Evolutionary conservation across 805 yeast genomes (phyloP), one percentile per base, ranked within the genome.

Genomic region (Jamesozyma jinghongensis): DNA sequence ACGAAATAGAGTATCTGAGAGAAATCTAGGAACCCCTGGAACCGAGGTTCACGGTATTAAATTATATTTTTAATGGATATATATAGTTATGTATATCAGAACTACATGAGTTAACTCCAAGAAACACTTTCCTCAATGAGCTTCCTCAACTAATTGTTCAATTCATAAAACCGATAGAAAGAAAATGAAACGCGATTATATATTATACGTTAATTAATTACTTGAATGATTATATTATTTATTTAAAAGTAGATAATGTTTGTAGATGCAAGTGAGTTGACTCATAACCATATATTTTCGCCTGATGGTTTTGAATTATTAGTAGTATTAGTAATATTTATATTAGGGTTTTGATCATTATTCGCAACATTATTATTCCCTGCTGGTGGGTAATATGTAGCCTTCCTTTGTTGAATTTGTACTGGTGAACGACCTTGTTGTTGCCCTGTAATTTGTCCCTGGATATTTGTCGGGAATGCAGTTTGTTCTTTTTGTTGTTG

Each of bases 281-380:
- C 10, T 38, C 46, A 52, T 46, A 57, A 52, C 50, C 54, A 49
- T 32, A 52, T 49, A 46, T 50, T 49, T 34, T 53, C 58, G 29
- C 57, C 59, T 19, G 52, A 43, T 31, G 54, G 47, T 46, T 50
- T 48, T 36, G 46, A 22, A 20, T 32, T 42, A 36, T 31, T 41
- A 37, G 36, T 46, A 48, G 36, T 46, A 32, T 34, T 40, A 19
- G 34, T 46, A 37, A 17, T 45, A 42, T 36, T 46, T 40, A 34
- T 44, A 38, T 25, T 42, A 43, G 35, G 45, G 43, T 36, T 44
- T 43, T 36, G 40, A 40, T 36, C 26, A 44, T 27, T 39, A 32
- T 34, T 28, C 17, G 8, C 18, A 22, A 19, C 37, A 22, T 30
- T 30, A 27, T 27, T 42, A n/a, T 12, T 19, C 3, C 25, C 19